A percentile compares a stretch with the other conserved stretches of the same genome.
These are phyloP conservation scores for Ustanciosporium gigantosporum DNA, from an alignment of 1,284 basidiomycete genomes.

Conservation along the genomic window DNA sequence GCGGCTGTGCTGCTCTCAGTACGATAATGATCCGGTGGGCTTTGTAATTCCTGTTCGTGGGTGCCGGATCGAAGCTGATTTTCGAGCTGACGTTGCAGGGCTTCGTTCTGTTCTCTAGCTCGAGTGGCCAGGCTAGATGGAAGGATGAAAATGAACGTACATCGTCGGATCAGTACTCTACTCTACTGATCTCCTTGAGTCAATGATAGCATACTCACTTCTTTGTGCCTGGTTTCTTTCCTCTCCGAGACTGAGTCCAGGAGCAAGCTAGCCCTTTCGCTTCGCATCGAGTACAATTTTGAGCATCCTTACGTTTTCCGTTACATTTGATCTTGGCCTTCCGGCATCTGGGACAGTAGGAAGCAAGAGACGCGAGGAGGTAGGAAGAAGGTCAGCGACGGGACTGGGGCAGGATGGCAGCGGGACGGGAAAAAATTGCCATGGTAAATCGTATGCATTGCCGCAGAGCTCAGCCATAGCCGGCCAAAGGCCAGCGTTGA, in stretches of 20 bases:
- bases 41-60: neutral
- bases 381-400: neutral
- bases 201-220: slow-evolving; percentile 18
- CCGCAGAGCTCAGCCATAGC: neutral
- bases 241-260: slow-evolving; percentile 32
- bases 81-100: slow-evolving; percentile 19
- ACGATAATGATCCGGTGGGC: neutral
- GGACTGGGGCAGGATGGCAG: neutral
- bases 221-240: slow-evolving; percentile 40
- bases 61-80: neutral
- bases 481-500: too few species aligned
- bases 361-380: neutral
- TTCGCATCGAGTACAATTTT: slow-evolving; percentile 34
- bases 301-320: slow-evolving; percentile 36
- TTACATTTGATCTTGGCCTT: slow-evolving; percentile 45
- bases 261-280: slow-evolving; percentile 36
- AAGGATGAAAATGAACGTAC: too few species aligned
- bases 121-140: slow-evolving; percentile 23
- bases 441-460: neutral
- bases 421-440: neutral
- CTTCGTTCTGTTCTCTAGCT: slow-evolving; percentile 29
- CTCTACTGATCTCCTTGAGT: too few species aligned
- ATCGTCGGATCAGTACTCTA: too few species aligned
- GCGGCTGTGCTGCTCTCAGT: neutral
- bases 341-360: slow-evolving; percentile 13